phyloP scores from a whole-genome alignment of 1,139 yeast species.

The Debaryomycetaceae sp. region DNA sequence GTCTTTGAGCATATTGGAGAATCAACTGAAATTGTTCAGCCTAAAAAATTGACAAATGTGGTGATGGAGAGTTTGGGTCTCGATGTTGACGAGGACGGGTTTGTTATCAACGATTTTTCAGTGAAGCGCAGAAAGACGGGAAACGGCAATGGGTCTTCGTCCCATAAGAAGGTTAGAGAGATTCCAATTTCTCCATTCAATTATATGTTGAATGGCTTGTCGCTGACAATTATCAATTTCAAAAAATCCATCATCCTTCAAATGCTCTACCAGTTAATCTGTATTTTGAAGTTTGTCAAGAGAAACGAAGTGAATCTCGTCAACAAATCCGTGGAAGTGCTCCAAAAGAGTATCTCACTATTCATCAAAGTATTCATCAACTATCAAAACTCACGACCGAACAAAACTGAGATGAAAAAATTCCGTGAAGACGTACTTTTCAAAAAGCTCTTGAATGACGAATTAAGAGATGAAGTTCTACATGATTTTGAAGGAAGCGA shows the following conservation, averaged over 20 bases:
- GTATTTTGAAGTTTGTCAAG: constrained; percentile 37
- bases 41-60: constrained; percentile 11
- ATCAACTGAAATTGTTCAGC: constrained; percentile 14
- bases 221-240: constrained; percentile 44
- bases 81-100: constrained; percentile 46
- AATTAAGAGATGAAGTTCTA: constrained; percentile 37
- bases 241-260: constrained; percentile 44
- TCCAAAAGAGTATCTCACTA: constrained; percentile 31
- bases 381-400: constrained; percentile 19
- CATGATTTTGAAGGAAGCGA: constrained; percentile 26
- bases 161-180: constrained; percentile 17
- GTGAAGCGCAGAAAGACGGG: constrained; percentile 33
- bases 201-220: constrained; percentile 42
- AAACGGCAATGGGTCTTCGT: constrained; percentile 5
- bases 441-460: constrained; percentile 39
- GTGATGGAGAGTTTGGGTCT: constrained; percentile 31
- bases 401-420: constrained; percentile 15
- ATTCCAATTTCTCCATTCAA: constrained; percentile 45
- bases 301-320: constrained; percentile 15
- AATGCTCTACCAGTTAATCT: constrained; percentile 42
- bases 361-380: constrained; percentile 41
- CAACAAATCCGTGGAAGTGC: constrained; percentile 22
- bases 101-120: constrained; percentile 45
- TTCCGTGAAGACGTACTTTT: constrained; percentile 37
- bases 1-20: constrained; percentile 35